These are phyloP conservation scores for Candida taoyuanica DNA, from an alignment of 805 yeast species.

Conservation along the genomic window DNA sequence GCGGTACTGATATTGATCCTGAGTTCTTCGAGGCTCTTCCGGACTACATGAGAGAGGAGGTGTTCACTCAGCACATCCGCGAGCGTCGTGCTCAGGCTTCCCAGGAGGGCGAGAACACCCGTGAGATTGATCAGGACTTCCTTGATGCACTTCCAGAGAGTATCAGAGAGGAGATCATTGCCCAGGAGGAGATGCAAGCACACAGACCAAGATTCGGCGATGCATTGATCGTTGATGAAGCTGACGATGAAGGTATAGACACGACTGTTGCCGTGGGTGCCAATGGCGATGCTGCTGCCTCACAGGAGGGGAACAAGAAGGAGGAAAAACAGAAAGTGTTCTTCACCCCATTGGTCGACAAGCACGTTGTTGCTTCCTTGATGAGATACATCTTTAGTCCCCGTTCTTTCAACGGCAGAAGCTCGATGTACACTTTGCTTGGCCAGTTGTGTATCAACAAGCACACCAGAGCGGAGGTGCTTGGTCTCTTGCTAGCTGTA, in stretches of 20 bases:
- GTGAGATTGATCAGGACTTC: constrained; percentile 78
- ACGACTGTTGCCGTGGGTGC: constrained; percentile 1
- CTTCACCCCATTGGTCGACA: constrained; percentile 68
- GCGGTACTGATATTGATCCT: constrained; percentile 90
- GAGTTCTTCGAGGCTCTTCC: constrained; percentile 87
- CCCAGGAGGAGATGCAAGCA: constrained; percentile 43
- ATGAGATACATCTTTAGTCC: constrained; percentile 71
- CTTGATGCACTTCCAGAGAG: constrained; percentile 72
- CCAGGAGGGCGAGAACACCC: constrained; percentile 37
- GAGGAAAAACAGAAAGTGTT: constrained; percentile 37
- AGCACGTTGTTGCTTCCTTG: constrained; percentile 68
- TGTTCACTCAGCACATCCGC: constrained; percentile 75
- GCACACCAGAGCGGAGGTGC: constrained; percentile 71
- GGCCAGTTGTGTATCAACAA: constrained; percentile 67
- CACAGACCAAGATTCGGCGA: constrained; percentile 35
- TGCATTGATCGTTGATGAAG: too few species aligned
- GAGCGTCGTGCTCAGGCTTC: constrained; percentile 63
- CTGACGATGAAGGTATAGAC: constrained; percentile 2
- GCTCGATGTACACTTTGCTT: constrained; percentile 58
- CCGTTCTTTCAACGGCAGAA: constrained; percentile 58
- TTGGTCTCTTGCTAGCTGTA: constrained; percentile 61
- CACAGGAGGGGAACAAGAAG: constrained; percentile 18
- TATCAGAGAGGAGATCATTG: constrained; percentile 57
- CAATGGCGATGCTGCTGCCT: constrained; percentile 6
- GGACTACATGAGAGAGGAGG: constrained; percentile 90